Base-by-base conservation (phyloP, 768 basidiomycete genomes). In the Coprinopsis marcescibilis region DNA sequence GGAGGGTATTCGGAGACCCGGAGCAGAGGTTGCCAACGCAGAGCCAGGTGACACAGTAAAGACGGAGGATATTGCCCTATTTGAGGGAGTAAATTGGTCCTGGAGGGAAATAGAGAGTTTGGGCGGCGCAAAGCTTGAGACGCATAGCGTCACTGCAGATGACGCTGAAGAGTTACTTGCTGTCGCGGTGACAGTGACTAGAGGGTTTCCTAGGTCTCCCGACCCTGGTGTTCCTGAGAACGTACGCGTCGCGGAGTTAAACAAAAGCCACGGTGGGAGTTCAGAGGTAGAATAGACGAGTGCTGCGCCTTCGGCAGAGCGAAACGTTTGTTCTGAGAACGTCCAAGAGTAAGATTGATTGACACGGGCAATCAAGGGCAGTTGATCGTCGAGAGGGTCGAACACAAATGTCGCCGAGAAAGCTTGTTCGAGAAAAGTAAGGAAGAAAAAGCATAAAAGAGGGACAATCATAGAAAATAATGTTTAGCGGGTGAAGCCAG, bases 231-330 rank as follows among this genome's bases (percentile, higher is more conserved):
- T 81, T 5, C 94, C 94, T 43, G 65, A 60, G 49, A 98, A 83
- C 1, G 80, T 81, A 27, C 66, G 64, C 0, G 77, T 73, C 4
- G 55, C 47, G 17, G 77, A 61, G 61, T 93, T 77, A 60, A 94
- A 95, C 3, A 68, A 60, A 42, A 91, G 73, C 94, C 94, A 98
- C 2, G 58, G 43, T 3, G 92, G 91, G 14, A 93, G 68, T 20
- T 65, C 51, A 3, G 73, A 72, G 0, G 76, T 73, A 3, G 78
- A 65, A 59, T 84, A 88, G 19, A 55, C 61, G 5, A 77, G 51
- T 6, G 42, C 6, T 36, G 61, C 35, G 49, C 69, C 76, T 52
- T 64, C 60, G 25, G 66, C 55, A 7, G 76, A 75, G 24, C 62
- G 58, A 65, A 94, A 95, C 0, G 92, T 91, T 40, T 64, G 58